phyloP scores from a whole-genome alignment of 1,139 yeast genomes.

The Yamadazyma buinensis region DNA sequence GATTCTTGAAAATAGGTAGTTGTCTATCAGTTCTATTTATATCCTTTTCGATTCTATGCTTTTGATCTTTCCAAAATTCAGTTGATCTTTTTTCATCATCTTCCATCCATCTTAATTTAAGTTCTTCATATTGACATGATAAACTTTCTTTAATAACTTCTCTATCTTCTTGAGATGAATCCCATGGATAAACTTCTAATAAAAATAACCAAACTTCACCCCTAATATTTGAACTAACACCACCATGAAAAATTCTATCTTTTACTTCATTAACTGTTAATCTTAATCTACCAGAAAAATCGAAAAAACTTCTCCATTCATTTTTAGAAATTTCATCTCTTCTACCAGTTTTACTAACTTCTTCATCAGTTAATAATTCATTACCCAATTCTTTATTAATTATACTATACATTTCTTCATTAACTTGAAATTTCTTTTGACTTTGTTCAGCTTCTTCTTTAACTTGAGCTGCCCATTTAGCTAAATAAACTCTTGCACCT shows the following conservation, averaged over 20 bases:
- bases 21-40: constrained; percentile 88
- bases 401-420: constrained; percentile 55
- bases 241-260: constrained; percentile 86
- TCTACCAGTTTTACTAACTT: constrained; percentile 58
- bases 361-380: constrained; percentile 55
- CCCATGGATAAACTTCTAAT: constrained; percentile 87
- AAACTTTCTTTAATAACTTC: constrained; percentile 53
- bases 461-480: constrained; percentile 96
- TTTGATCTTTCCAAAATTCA: constrained; percentile 85
- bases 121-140: constrained; percentile 59
- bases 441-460: constrained; percentile 87
- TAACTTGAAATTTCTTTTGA: constrained; percentile 55
- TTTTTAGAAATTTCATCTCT: constrained; percentile 59
- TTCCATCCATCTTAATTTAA: constrained; percentile 66
- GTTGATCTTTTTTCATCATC: constrained; percentile 54
- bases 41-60: constrained; percentile 87
- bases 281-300: constrained; percentile 66
- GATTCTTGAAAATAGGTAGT: constrained; percentile 53
- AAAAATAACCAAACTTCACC: constrained; percentile 83
- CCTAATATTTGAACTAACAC: constrained; percentile 58
- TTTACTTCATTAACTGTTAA: constrained; percentile 76
- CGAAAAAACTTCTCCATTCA: constrained; percentile 90
- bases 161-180: constrained; percentile 68
- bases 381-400: constrained; percentile 69
- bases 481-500: constrained; percentile 84